Evolutionary conservation across 192 early-diverging fungal genomes (phyloP).

Genomic region (Coemansia sp.): DNA sequence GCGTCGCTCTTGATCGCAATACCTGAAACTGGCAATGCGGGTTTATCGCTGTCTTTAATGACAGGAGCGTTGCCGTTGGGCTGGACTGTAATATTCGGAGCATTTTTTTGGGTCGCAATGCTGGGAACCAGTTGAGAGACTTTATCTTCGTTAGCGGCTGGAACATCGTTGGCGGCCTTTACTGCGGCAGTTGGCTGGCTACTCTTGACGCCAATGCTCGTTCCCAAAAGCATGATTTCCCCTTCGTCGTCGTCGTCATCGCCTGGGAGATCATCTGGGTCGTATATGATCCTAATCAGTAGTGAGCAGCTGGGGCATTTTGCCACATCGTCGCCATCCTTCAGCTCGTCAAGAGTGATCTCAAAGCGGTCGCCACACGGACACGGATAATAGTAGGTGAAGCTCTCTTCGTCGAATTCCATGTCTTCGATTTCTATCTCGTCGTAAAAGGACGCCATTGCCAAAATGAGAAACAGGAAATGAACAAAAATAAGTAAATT

Average conservation of each 20-base stretch:
- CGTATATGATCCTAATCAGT: slow-evolving; percentile 87
- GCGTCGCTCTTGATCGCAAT: too few species aligned
- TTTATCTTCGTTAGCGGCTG: not conserved
- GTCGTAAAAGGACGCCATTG: slow-evolving; percentile 59
- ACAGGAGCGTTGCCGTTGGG: too few species aligned
- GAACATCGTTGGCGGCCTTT: not conserved
- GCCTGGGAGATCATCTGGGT: slow-evolving; percentile 56
- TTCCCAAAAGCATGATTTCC: slow-evolving; percentile 19
- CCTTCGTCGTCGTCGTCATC: slow-evolving; percentile 29
- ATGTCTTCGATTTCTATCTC: slow-evolving; percentile 85
- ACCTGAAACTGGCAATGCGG: too few species aligned
- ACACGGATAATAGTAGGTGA: slow-evolving; percentile 88
- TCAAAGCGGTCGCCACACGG: slow-evolving; percentile 96
- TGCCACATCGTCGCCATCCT: slow-evolving; percentile 83
- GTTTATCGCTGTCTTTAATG: too few species aligned
- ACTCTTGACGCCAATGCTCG: slow-evolving; percentile 8
- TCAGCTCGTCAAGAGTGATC: slow-evolving; percentile 76
- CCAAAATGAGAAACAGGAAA: not conserved
- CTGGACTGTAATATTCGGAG: too few species aligned
- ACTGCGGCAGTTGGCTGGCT: not conserved
- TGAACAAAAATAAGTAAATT: not conserved
- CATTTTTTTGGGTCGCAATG: too few species aligned
- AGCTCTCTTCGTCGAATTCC: slow-evolving; percentile 82
- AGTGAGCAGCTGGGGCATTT: slow-evolving; percentile 92
- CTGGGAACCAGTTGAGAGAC: not conserved